Conservation (phyloP, 2,329 filamentous ascomycete species). For the Aspergillus awamori region DNA sequence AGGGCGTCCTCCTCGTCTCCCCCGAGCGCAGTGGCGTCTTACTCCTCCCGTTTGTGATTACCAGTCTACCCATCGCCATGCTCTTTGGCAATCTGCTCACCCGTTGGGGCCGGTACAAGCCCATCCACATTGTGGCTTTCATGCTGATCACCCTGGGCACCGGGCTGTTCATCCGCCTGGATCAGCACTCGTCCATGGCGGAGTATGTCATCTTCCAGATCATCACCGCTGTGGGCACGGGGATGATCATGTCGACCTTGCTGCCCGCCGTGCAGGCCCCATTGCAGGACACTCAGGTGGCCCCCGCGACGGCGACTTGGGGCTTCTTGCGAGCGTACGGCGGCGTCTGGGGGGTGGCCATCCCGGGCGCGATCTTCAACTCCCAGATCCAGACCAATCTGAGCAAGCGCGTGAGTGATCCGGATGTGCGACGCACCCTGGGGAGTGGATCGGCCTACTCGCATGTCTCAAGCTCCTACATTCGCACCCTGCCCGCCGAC, state of each 20-base stretch:
- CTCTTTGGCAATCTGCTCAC: slow-evolving; percentile 35
- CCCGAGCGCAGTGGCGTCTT: slow-evolving; percentile 36
- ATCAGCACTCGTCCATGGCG: slow-evolving; percentile 25
- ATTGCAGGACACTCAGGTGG: slow-evolving; percentile 31
- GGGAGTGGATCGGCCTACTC: slow-evolving; percentile 28
- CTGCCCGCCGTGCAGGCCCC: slow-evolving; percentile 35
- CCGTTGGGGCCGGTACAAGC: slow-evolving; percentile 35
- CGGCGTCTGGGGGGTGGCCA: slow-evolving; percentile 34
- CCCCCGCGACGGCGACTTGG: slow-evolving; percentile 30
- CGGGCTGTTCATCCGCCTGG: slow-evolving; percentile 33
- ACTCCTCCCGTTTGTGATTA: slow-evolving; percentile 30
- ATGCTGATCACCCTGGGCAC: slow-evolving; percentile 27
- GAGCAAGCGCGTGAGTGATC: slow-evolving; percentile 16
- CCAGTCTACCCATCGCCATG: slow-evolving; percentile 29
- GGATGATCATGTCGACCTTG: slow-evolving; percentile 27
- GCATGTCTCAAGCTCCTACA: slow-evolving; percentile 15
- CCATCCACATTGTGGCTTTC: slow-evolving; percentile 32
- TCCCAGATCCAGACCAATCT: slow-evolving; percentile 15
- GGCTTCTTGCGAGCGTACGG: slow-evolving; percentile 37
- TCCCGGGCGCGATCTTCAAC: slow-evolving; percentile 38
- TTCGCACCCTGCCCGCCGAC: neutral
- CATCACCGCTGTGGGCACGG: slow-evolving; percentile 27
- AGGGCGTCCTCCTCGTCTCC: slow-evolving; percentile 40
- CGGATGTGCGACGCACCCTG: slow-evolving; percentile 13
- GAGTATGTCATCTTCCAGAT: slow-evolving; percentile 35